phyloP scores from a whole-genome alignment of 768 basidiomycete species.

The Trametes cubensis region DNA sequence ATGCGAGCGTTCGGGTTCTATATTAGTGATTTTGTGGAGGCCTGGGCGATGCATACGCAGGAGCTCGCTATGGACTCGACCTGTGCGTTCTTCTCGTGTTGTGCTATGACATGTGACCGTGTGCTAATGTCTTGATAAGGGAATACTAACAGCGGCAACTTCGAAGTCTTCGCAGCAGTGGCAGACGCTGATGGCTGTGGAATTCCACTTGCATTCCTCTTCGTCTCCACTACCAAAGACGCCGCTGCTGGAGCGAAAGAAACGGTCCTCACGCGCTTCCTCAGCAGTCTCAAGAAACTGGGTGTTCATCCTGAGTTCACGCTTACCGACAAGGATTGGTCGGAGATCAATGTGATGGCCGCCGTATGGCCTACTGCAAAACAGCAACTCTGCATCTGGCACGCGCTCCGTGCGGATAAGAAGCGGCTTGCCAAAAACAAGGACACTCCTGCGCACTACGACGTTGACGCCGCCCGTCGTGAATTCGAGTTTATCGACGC shows the following conservation, averaged over 20 bases:
- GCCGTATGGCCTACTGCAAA: constrained; percentile 36
- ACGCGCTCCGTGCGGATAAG: constrained; percentile 36
- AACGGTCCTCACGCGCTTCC: constrained; percentile 29
- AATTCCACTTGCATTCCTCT: constrained; percentile 37
- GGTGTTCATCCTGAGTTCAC: constrained; percentile 32
- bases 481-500: neutral
- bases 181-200: constrained; percentile 39
- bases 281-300: constrained; percentile 32
- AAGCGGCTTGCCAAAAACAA: constrained; percentile 32
- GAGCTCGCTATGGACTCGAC: no score
- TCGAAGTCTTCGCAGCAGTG: constrained; percentile 38
- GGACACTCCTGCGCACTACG: constrained; percentile 33
- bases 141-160: constrained; percentile 38
- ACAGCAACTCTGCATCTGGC: constrained; percentile 45
- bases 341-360: constrained; percentile 39
- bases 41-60: no score
- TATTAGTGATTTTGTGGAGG: no score
- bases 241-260: constrained; percentile 33
- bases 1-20: no score
- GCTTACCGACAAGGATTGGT: constrained; percentile 37
- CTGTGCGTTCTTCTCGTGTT: no score
- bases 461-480: constrained; percentile 28
- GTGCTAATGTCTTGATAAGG: constrained; percentile 25
- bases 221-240: constrained; percentile 19
- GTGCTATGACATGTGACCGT: no score